phyloP scores from a whole-genome alignment of 2,329 filamentous ascomycete genomes.

The Teratosphaeria gauchensis region DNA sequence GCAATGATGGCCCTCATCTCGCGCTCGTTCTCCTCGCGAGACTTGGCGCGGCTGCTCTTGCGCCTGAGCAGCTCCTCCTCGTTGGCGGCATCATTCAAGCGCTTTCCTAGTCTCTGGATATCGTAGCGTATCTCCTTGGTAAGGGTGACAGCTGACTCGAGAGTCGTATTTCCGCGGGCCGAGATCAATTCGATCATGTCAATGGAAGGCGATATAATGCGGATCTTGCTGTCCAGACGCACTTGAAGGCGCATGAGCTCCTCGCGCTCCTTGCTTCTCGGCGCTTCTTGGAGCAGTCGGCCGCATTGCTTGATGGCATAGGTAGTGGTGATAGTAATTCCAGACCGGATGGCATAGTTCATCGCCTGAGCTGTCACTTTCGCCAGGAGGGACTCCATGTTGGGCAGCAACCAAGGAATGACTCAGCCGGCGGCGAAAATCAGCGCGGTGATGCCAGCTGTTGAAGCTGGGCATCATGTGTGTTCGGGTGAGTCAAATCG shows the following conservation, averaged over 20 bases:
- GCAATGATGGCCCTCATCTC: conserved; percentile 61
- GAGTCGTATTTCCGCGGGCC: conserved; percentile 63
- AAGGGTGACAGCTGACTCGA: conserved; percentile 76
- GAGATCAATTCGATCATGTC: conserved; percentile 86
- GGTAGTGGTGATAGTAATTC: conserved; percentile 72
- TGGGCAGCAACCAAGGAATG: not conserved
- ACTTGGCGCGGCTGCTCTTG: conserved; percentile 37
- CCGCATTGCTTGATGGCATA: conserved; percentile 79
- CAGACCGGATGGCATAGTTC: conserved; percentile 85
- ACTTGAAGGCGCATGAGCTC: conserved; percentile 65
- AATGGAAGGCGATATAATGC: conserved; percentile 83
- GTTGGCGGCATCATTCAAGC: conserved; percentile 59
- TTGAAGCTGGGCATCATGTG: not conserved
- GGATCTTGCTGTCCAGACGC: conserved; percentile 75
- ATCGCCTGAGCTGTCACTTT: conserved; percentile 70
- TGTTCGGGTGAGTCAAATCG: not conserved
- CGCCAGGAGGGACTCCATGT: conserved; percentile 61
- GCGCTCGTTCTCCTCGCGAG: conserved; percentile 47
- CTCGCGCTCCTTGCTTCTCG: conserved; percentile 58
- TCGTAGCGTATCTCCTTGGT: conserved; percentile 76
- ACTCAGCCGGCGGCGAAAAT: not conserved
- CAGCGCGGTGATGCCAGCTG: not conserved
- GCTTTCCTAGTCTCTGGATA: conserved; percentile 68
- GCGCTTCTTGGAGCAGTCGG: conserved; percentile 63
- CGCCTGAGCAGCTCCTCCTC: conserved; percentile 47